Evolutionary conservation across 345 rosid species (phyloP), one percentile per base, ranked within the genome.

Genomic region (Brassica carinata): DNA sequence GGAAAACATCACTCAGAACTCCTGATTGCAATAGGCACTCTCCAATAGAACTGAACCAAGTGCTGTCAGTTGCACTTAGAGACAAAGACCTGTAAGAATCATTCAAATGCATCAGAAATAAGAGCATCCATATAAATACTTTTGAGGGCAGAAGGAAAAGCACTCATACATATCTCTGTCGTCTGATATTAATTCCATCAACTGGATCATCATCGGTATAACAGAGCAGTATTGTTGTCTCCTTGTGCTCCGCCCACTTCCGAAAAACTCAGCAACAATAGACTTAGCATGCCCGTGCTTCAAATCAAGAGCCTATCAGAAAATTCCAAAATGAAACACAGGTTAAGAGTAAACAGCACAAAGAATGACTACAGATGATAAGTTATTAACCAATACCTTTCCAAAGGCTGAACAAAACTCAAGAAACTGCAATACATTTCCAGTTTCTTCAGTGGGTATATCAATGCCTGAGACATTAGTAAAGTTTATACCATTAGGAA

Each of bases 401-500:
- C 88, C 88, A 83, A 94, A 94, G 82, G 95, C 88, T 64, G 86
- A 77, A 81, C 97, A 91, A 82, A 94, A 94, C 85, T 89, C 95
- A 26, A 90, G 76, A 81, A 92, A 88, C 75, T 92, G 97, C 77
- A 88, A 83, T 45, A 89, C 90, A 61, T 88, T 83, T 36, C 97
- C 98, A 68, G 81, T 85, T 77, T 83, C 86, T 67, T 90, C 84
- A 58, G 85, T 74, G 67, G 88, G 78, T 51, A 94, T 75, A 38
- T 86, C 91, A 77, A 88, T 68, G 40, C 94, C 91, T 15, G 86
- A 87, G 59, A 94, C 81, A 66, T 82, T 72, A 71, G 63, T 83
- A 84, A 87, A 84, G 87, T 68, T 67, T 59, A 82, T 73, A 62
- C 90, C 89, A 36, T 67, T 79, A 59, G 98, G 94, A 84, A 90